phyloP scores from a whole-genome alignment of 2,329 filamentous ascomycete genomes.

The Aspergillus sp. region DNA sequence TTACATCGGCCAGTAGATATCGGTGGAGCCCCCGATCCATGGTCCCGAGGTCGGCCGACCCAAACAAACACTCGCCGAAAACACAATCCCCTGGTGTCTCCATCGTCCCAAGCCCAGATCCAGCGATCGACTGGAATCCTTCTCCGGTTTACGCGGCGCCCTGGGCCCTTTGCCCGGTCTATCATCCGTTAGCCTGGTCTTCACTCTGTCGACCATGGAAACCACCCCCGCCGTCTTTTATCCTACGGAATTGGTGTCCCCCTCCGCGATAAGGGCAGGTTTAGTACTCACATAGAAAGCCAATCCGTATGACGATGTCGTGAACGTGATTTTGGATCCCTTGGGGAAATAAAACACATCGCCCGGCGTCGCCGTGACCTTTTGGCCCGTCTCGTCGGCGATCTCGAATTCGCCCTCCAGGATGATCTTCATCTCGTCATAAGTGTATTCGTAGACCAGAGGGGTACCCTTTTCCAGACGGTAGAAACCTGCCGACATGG shows the following conservation, averaged over 20 bases:
- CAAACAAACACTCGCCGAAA: constrained; percentile 18
- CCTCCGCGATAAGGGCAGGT: background rate
- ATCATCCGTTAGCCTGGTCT: constrained; percentile 4
- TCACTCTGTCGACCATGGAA: background rate
- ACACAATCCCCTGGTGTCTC: background rate
- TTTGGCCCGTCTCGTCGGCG: constrained; percentile 60
- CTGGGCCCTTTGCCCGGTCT: constrained; percentile 33
- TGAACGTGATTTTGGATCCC: constrained; percentile 65
- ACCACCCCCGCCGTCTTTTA: background rate
- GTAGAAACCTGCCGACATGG: constrained; percentile 65
- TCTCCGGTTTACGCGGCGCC: constrained; percentile 20
- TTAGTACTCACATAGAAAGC: constrained; percentile 54
- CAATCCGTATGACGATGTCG: constrained; percentile 59
- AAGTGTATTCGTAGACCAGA: constrained; percentile 67
- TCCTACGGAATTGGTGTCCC: background rate
- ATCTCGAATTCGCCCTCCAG: constrained; percentile 67
- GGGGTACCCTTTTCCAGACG: constrained; percentile 66
- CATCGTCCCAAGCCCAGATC: background rate
- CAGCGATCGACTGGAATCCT: background rate
- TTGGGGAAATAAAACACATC: constrained; percentile 70
- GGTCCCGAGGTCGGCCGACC: constrained; percentile 1
- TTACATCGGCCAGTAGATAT: background rate
- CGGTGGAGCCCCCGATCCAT: constrained; percentile 15
- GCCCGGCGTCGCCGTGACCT: constrained; percentile 58
- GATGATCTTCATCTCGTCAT: constrained; percentile 74